Percentiles rank a stretch among this genome's conserved stretches.
Evolutionary conservation across 305 asterid species (phyloP).

Genomic region (Withania somnifera): DNA sequence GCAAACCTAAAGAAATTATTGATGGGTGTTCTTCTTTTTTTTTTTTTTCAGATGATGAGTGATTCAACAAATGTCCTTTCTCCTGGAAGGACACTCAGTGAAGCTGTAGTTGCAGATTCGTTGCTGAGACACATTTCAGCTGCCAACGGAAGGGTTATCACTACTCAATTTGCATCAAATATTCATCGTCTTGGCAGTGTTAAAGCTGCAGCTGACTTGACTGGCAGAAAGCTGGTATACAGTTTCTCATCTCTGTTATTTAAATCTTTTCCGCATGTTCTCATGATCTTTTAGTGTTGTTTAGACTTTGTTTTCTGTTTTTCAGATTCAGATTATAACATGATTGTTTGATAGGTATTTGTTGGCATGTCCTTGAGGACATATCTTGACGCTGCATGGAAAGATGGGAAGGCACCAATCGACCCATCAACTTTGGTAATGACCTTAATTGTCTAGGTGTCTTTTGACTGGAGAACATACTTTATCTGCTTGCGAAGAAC

Average conservation of each 20-base stretch:
- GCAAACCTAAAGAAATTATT: neutral
- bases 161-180: constrained; percentile 97
- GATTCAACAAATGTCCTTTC: constrained; percentile 97
- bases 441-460: neutral
- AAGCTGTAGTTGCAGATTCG: constrained; percentile 86
- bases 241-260: constrained; percentile 7
- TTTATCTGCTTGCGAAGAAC: neutral
- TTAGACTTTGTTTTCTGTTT: neutral
- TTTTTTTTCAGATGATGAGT: constrained; percentile 83
- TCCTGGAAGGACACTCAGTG: constrained; percentile 96
- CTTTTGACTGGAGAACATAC: neutral
- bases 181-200: constrained; percentile 98
- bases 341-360: constrained; percentile 51
- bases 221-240: constrained; percentile 92
- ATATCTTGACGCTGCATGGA: constrained; percentile 99
- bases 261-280: neutral
- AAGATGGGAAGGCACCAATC: constrained; percentile 94
- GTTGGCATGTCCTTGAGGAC: constrained; percentile 99
- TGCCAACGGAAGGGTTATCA: constrained; percentile 81
- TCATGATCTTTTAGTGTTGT: neutral
- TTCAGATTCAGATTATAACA: constrained; percentile 1
- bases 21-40: constrained; percentile 8
- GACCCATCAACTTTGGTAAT: constrained; percentile 99
- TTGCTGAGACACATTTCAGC: constrained; percentile 76
- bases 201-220: constrained; percentile 97